Conservation (phyloP, 331 rosid genomes). For the Rosa hybrid region DNA sequence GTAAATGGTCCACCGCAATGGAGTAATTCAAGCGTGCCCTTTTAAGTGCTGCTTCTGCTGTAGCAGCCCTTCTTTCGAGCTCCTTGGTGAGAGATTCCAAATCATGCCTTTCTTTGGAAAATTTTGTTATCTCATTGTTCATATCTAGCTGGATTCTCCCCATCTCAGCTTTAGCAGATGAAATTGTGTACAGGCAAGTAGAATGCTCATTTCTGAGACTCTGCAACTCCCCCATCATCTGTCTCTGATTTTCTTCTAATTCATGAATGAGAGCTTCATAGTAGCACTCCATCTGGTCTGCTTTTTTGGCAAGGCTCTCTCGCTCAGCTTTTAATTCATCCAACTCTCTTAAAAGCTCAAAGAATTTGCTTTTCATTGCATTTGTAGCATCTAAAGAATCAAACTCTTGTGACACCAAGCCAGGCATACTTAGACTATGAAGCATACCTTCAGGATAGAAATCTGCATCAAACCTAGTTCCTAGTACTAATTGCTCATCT, state of each 20-base stretch:
- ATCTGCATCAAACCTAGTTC: constrained; percentile 63
- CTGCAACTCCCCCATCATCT: constrained; percentile 95
- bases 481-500: constrained; percentile 55
- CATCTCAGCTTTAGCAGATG: constrained; percentile 81
- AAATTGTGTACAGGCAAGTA: constrained; percentile 77
- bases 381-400: constrained; percentile 66
- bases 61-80: constrained; percentile 84
- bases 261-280: constrained; percentile 98
- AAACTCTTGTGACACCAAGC: constrained; percentile 57
- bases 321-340: constrained; percentile 84
- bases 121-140: constrained; percentile 64
- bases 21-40: constrained; percentile 98
- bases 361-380: constrained; percentile 64
- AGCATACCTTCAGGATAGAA: constrained; percentile 59
- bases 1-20: constrained; percentile 91
- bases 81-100: constrained; percentile 69
- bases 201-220: constrained; percentile 89
- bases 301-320: constrained; percentile 78
- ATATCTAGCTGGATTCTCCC: constrained; percentile 76
- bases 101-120: constrained; percentile 69
- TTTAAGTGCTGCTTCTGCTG: constrained; percentile 90
- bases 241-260: constrained; percentile 96
- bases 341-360: constrained; percentile 81
- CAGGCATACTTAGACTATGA: constrained; percentile 56
- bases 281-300: constrained; percentile 99